Conservation (phyloP, 805 yeast genomes). For the Saccharomycopsis lassenensis region DNA sequence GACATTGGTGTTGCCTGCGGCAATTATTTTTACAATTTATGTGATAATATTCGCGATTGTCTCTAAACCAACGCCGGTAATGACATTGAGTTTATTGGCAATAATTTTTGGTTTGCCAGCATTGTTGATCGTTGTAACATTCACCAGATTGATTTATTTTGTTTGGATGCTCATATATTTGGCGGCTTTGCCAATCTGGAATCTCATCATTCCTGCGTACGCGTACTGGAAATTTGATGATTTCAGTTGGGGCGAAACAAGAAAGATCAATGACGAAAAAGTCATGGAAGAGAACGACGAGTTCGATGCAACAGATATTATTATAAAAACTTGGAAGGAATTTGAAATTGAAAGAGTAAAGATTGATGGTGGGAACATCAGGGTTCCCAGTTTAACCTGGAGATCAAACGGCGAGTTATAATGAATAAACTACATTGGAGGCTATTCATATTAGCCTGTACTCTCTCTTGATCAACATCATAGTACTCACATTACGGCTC, state of each 20-base stretch:
- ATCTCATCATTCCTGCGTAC: constrained; percentile 74
- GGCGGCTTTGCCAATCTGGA: constrained; percentile 86
- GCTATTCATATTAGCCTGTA: too few species aligned
- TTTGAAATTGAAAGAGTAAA: constrained; percentile 56
- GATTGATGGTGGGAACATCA: constrained; percentile 2
- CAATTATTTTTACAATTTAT: constrained; percentile 72
- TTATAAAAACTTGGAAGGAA: constrained; percentile 92
- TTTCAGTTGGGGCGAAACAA: constrained; percentile 93
- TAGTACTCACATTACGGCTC: too few species aligned
- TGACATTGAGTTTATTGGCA: constrained; percentile 68
- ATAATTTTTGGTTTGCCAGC: constrained; percentile 83
- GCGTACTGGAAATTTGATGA: constrained; percentile 95
- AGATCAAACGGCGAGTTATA: constrained; percentile 24
- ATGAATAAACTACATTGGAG: too few species aligned
- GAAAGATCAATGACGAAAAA: constrained; percentile 59
- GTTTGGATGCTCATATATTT: constrained; percentile 73
- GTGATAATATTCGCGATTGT: constrained; percentile 63
- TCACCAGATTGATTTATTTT: constrained; percentile 60
- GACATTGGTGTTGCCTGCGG: constrained; percentile 81
- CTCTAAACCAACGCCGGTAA: constrained; percentile 61
- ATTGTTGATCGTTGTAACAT: constrained; percentile 66
- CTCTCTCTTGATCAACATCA: too few species aligned
- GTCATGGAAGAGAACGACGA: constrained; percentile 57
- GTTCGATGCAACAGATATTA: constrained; percentile 83
- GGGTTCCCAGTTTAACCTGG: constrained; percentile 31